Percentiles rank a stretch among this genome's conserved stretches.
Conservation (phyloP, 345 rosid species). For the Eucalyptus erythrocorys region DNA sequence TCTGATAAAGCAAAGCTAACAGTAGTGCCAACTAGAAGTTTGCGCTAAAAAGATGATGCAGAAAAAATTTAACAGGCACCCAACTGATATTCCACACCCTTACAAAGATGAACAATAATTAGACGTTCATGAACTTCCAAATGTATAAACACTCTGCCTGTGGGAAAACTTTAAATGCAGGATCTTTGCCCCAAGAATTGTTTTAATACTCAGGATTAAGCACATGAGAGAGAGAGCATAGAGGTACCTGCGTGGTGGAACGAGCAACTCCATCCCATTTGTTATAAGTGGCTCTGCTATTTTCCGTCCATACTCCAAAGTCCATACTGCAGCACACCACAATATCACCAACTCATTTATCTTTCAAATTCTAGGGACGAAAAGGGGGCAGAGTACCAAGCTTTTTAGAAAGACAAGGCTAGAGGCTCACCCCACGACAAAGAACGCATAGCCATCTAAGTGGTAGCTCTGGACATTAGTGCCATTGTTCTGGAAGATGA, state of each 20-base stretch:
- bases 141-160: neutral
- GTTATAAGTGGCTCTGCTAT: conserved; percentile 79
- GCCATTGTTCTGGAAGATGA: conserved; percentile 84
- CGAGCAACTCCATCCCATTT: conserved; percentile 94
- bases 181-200: neutral
- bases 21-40: neutral
- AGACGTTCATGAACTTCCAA: neutral
- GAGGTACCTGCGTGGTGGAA: conserved; percentile 59
- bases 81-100: neutral
- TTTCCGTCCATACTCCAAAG: conserved; percentile 89
- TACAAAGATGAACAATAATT: neutral
- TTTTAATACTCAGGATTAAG: neutral
- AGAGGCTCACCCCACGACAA: conserved; percentile 78
- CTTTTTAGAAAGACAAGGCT: neutral
- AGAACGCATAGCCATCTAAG: conserved; percentile 92
- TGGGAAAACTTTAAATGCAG: neutral
- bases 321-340: conserved; percentile 52
- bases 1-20: neutral
- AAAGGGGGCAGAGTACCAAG: neutral
- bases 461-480: conserved; percentile 71
- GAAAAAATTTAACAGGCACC: neutral
- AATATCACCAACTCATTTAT: neutral
- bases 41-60: neutral
- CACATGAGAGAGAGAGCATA: neutral
- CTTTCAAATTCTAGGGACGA: neutral